phyloP scores from a whole-genome alignment of 2,329 filamentous ascomycete species.

The Talaromyces sp. region DNA sequence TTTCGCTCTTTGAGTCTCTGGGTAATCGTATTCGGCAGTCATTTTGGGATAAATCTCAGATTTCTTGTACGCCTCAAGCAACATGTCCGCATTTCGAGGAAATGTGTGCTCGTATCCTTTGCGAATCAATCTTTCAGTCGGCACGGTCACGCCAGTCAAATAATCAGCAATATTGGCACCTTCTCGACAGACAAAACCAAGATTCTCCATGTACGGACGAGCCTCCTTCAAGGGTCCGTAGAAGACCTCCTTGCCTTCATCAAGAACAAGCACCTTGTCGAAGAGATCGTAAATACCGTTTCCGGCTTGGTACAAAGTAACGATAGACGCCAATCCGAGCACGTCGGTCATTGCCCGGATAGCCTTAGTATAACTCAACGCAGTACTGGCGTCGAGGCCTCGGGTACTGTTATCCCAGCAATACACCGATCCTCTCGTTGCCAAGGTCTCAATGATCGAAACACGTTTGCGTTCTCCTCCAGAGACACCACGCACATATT shows the following conservation, averaged over 20 bases:
- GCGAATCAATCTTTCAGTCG: conserved; percentile 46
- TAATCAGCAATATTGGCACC: conserved; percentile 64
- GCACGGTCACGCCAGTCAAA: conserved; percentile 62
- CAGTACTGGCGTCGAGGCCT: conserved; percentile 64
- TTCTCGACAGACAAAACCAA: conserved; percentile 61
- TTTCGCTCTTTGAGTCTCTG: conserved; percentile 48
- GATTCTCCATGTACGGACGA: conserved; percentile 60
- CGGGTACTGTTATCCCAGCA: conserved; percentile 68
- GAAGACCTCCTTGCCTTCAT: conserved; percentile 63
- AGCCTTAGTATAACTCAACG: conserved; percentile 58
- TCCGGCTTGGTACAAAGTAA: conserved; percentile 67
- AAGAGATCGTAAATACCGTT: conserved; percentile 68
- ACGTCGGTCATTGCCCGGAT: conserved; percentile 64
- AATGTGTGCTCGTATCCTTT: conserved; percentile 44
- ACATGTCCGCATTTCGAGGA: conserved; percentile 41
- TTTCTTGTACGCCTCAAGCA: conserved; percentile 52
- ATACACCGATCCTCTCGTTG: conserved; percentile 55
- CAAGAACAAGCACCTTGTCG: conserved; percentile 66
- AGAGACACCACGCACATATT: conserved; percentile 63
- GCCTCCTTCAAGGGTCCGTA: conserved; percentile 61
- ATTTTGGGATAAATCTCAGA: conserved; percentile 51
- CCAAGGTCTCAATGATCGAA: conserved; percentile 63
- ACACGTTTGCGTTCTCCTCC: conserved; percentile 68
- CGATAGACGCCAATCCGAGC: conserved; percentile 57
- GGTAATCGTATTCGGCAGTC: conserved; percentile 57